Conservation (phyloP, 768 basidiomycete species). For the Boletus rubropictus region DNA sequence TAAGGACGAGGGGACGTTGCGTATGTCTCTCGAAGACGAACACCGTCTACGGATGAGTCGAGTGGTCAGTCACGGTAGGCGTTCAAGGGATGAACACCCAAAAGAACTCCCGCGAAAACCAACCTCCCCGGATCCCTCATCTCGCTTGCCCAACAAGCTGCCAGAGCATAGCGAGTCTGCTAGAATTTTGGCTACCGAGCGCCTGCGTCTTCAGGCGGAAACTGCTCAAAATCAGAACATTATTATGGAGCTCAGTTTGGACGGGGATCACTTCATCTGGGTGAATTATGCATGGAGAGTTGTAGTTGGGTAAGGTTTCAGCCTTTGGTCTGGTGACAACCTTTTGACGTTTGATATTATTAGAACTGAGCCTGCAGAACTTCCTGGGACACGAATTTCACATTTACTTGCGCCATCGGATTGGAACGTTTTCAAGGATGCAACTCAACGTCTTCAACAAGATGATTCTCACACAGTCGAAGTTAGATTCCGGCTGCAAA, state of each 20-base stretch:
- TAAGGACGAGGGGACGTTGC: slow-evolving; percentile 36
- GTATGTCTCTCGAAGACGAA: slow-evolving; percentile 29
- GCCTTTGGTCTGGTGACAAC: background rate
- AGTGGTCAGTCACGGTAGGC: slow-evolving; percentile 46
- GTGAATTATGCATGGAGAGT: slow-evolving; percentile 93
- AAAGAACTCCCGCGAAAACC: slow-evolving; percentile 42
- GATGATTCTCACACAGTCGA: slow-evolving; percentile 95
- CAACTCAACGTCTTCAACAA: slow-evolving; percentile 75
- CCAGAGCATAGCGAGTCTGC: slow-evolving; percentile 66
- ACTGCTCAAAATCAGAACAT: slow-evolving; percentile 95
- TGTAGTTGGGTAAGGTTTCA: slow-evolving; percentile 71
- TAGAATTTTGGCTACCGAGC: slow-evolving; percentile 81
- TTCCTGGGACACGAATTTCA: slow-evolving; percentile 77
- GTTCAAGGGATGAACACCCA: slow-evolving; percentile 52
- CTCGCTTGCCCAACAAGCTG: slow-evolving; percentile 40
- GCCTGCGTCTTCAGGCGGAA: slow-evolving; percentile 84
- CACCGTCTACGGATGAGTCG: slow-evolving; percentile 43
- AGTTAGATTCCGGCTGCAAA: slow-evolving; percentile 79
- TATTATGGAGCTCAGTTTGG: slow-evolving; percentile 88
- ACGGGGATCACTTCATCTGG: slow-evolving; percentile 94
- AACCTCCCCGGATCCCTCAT: slow-evolving; percentile 32
- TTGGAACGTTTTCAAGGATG: slow-evolving; percentile 78
- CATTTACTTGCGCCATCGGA: slow-evolving; percentile 74
- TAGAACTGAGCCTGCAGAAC: slow-evolving; percentile 78
- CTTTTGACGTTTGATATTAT: slow-evolving; percentile 12